A percentile compares a stretch with the other conserved stretches of the same genome.
These are phyloP conservation scores for Sugiyamaella marilandica DNA, from an alignment of 805 yeast genomes.

Conservation along the genomic window DNA sequence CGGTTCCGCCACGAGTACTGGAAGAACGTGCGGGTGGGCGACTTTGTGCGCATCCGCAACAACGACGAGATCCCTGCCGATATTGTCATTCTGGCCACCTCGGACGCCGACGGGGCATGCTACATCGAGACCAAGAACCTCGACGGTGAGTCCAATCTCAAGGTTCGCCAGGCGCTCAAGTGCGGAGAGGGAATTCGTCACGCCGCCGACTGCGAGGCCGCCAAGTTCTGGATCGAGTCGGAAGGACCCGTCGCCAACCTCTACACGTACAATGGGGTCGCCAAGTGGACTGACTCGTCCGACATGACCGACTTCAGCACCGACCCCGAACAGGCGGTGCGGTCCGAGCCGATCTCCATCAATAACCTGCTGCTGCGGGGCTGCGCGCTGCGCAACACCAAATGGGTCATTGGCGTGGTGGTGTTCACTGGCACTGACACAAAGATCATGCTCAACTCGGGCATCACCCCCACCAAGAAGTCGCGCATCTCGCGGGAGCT, in stretches of 20 bases:
- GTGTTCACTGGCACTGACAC: conserved; percentile 72
- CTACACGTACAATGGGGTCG: conserved; percentile 62
- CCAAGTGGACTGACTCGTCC: conserved; percentile 42
- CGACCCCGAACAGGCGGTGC: conserved; percentile 23
- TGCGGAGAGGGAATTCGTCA: conserved; percentile 57
- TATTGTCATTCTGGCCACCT: conserved; percentile 59
- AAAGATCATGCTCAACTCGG: conserved; percentile 76
- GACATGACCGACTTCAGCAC: conserved; percentile 2
- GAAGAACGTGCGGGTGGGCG: conserved; percentile 78
- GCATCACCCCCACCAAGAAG: conserved; percentile 71
- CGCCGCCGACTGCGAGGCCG: conserved; percentile 53
- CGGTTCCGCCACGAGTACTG: conserved; percentile 53
- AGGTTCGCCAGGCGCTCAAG: conserved; percentile 51
- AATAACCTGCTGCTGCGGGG: conserved; percentile 71
- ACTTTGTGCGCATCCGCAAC: conserved; percentile 59
- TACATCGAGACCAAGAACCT: conserved; percentile 67
- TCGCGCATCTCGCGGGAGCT: conserved; percentile 64
- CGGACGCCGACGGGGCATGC: conserved; percentile 67
- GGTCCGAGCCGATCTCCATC: conserved; percentile 53
- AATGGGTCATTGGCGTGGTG: conserved; percentile 70
- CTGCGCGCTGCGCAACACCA: conserved; percentile 66
- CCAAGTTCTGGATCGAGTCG: conserved; percentile 58
- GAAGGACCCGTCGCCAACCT: conserved; percentile 64
- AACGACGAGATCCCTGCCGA: conserved; percentile 83
- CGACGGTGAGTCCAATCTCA: conserved; percentile 76